phyloP scores from a whole-genome alignment of 257 asterid genomes.

The Fraxinus cuspidata region DNA sequence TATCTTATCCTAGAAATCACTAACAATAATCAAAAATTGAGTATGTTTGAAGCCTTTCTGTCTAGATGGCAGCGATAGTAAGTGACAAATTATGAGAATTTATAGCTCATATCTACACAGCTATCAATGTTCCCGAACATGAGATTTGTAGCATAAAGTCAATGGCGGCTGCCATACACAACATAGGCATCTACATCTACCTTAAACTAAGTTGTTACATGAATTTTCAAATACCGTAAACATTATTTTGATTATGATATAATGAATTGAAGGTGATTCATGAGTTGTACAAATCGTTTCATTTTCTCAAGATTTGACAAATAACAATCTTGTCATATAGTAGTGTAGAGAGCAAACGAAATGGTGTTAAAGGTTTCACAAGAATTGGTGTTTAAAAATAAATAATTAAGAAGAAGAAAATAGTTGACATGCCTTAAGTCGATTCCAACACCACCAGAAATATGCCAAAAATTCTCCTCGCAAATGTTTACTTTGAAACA shows the following conservation, averaged over 20 bases:
- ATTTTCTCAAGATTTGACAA: neutral
- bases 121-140: neutral
- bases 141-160: neutral
- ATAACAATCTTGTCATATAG: neutral
- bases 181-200: neutral
- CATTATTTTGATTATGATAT: neutral
- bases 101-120: neutral
- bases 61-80: neutral
- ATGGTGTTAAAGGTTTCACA: neutral
- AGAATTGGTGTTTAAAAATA: neutral
- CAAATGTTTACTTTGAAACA: slow-evolving; percentile 63
- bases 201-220: neutral
- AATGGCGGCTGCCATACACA: neutral
- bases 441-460: slow-evolving; percentile 95
- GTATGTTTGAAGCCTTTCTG: neutral
- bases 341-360: neutral
- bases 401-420: neutral
- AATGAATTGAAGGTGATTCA: neutral
- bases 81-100: neutral
- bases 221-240: neutral
- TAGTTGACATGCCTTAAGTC: slow-evolving; percentile 65
- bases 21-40: neutral
- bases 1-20: neutral
- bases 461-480: slow-evolving; percentile 82
- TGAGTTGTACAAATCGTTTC: neutral